These are phyloP conservation scores for Lithohypha guttulata DNA, from an alignment of 2,329 filamentous ascomycete genomes.

Conservation along the genomic window DNA sequence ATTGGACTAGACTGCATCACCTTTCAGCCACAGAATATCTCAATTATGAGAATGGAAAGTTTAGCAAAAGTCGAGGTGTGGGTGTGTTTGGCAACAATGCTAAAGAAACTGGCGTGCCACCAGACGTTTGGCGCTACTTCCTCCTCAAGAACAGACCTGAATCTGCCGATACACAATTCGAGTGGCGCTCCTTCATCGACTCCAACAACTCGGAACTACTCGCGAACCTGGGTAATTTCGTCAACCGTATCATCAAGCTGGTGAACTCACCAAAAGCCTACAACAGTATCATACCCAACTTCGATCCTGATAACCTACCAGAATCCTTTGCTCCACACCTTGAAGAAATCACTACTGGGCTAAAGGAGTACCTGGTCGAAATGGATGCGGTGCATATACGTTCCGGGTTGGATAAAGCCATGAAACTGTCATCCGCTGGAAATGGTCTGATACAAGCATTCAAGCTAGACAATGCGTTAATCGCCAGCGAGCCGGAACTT, in stretches of 20 bases:
- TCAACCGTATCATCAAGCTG: conserved; percentile 65
- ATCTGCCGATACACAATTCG: conserved; percentile 76
- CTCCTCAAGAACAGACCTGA: conserved; percentile 77
- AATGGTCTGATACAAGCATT: conserved; percentile 51
- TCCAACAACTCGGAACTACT: conserved; percentile 84
- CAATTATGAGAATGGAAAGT: conserved; percentile 83
- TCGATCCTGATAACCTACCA: conserved; percentile 29
- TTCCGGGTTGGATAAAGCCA: conserved; percentile 42
- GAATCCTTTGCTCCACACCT: conserved; percentile 31
- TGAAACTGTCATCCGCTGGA: conserved; percentile 48
- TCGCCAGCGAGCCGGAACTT: conserved; percentile 47
- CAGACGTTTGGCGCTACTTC: conserved; percentile 91
- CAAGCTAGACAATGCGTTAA: conserved; percentile 51
- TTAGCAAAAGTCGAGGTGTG: conserved; percentile 80
- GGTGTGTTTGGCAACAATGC: conserved; percentile 89
- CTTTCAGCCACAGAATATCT: conserved; percentile 83
- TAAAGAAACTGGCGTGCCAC: conserved; percentile 69
- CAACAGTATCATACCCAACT: conserved; percentile 57
- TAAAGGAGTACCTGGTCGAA: conserved; percentile 47
- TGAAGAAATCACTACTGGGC: conserved; percentile 40
- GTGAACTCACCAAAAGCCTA: conserved; percentile 58
- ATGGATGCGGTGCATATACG: conserved; percentile 52
- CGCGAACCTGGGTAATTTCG: conserved; percentile 61
- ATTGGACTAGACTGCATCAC: conserved; percentile 83
- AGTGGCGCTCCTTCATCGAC: conserved; percentile 74